Evolutionary conservation across 2,329 filamentous ascomycete genomes (phyloP).

Genomic region (Didymella keratinophila): DNA sequence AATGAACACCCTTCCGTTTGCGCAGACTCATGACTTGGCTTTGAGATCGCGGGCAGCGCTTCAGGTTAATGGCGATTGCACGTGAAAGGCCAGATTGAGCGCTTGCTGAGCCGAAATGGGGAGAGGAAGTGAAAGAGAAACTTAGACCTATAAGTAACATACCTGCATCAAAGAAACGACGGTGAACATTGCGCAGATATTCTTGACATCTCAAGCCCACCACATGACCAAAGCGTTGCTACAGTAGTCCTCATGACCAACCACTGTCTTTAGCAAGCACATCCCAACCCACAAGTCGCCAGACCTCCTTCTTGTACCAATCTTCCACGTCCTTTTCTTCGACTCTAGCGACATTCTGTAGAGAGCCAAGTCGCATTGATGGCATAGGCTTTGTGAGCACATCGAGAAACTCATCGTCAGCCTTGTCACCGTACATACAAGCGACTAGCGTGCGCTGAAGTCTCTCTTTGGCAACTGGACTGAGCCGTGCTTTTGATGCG

Average conservation of each 20-base stretch:
- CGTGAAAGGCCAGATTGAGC: not conserved
- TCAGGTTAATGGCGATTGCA: not conserved
- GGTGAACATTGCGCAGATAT: not conserved
- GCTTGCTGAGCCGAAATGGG: not conserved
- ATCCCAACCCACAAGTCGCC: constrained; percentile 67
- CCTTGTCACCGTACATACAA: constrained; percentile 52
- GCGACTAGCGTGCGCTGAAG: constrained; percentile 56
- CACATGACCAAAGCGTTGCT: not conserved
- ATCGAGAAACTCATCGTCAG: constrained; percentile 52
- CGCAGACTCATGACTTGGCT: not conserved
- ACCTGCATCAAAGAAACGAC: not conserved
- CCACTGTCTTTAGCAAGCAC: constrained; percentile 46
- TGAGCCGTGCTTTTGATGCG: constrained; percentile 44
- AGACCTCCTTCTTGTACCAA: constrained; percentile 65
- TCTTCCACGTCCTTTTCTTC: constrained; percentile 55
- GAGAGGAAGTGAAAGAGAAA: not conserved
- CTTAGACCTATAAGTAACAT: not conserved
- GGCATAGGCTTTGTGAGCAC: constrained; percentile 52
- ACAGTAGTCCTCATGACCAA: constrained; percentile 17
- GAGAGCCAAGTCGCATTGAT: constrained; percentile 25
- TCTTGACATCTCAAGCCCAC: not conserved
- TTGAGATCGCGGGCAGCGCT: not conserved
- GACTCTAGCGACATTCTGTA: constrained; percentile 46
- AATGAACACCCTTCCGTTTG: constrained; percentile 2
- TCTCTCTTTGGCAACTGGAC: constrained; percentile 51